Evolutionary conservation across 805 yeast species (phyloP), one percentile per base, ranked within the genome.

Genomic region (Kazachstania africana): DNA sequence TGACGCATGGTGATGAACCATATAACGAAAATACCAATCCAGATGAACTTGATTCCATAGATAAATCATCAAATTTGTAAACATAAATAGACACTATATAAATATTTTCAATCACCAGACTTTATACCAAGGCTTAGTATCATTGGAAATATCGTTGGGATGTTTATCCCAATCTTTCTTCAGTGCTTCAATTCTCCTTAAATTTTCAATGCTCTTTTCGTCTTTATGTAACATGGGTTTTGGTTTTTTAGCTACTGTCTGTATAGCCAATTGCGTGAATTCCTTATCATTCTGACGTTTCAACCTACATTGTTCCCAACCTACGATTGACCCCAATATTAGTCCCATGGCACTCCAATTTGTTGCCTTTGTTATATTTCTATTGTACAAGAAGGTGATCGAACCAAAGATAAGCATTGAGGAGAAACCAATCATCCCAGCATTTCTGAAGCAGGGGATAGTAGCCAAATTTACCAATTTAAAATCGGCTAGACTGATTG

Each of bases 221-320:
- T 43, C 44, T 18, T 47, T 36, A 13, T 43, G 40, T 35, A 54
- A 14, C 63, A 59, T 60, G n/a, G 62, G 63, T 33, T 36, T 54
- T 34, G 50, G 55, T 40, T 59, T 57, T 5, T 42, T 41, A 12
- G 57, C 57, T 16, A 59, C 59, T 2, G 59, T 62, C 36, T 69
- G 70, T 44, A 73, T 75, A 0, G 94, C 94, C 46, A 69, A 56
- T 36, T 72, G 75, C 29, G 87, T 78, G 35, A 76, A 74, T 37
- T 70, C 68, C 50, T 73, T 66, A 33, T 80, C 73, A 39, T 72
- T 69, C 46, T 77, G 65, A 52, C 94, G 66, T 28, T 72, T 66
- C 29, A 73, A 64, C 36, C 94, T 66, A 54, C 97, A 87, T 56
- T 84, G 94, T 51, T 87, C 95, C 95, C 95, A 87, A 1, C 94